Evolutionary conservation across 176 grass and related monocot genomes (phyloP).

Genomic region (Chrysopogon serrulatus): DNA sequence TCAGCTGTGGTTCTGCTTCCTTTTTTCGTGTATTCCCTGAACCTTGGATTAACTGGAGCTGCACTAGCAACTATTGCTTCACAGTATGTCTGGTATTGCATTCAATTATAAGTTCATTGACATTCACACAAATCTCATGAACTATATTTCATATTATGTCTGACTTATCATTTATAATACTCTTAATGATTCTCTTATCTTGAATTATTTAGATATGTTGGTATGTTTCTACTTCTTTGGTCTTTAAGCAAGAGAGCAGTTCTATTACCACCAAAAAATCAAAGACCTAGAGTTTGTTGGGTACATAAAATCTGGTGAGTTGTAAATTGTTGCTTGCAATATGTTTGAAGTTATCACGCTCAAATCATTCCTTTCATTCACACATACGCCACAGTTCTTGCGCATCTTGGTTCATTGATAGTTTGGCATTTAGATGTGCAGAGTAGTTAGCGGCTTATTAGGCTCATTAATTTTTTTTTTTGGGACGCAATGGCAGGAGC

Average conservation of each 20-base stretch:
- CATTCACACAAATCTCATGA: background rate
- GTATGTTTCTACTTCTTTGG: slow-evolving; percentile 53
- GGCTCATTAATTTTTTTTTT: too few species aligned
- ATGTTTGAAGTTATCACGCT: background rate
- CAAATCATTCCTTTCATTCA: background rate
- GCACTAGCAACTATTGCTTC: slow-evolving; percentile 7
- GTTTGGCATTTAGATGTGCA: background rate
- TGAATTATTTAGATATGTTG: slow-evolving; percentile 26
- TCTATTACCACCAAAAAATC: slow-evolving; percentile 41
- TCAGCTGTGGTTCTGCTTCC: slow-evolving; percentile 13
- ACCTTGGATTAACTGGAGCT: slow-evolving; percentile 9
- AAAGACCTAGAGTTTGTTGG: slow-evolving; percentile 54
- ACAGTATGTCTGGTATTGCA: background rate
- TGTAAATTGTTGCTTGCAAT: background rate
- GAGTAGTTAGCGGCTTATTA: background rate
- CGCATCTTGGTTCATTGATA: background rate
- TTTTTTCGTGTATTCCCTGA: slow-evolving; percentile 3
- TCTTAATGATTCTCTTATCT: background rate
- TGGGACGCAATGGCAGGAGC: too few species aligned
- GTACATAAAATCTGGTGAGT: slow-evolving; percentile 64
- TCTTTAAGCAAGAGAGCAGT: slow-evolving; percentile 54
- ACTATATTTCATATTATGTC: background rate
- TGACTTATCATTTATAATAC: background rate
- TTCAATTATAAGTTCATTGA: background rate
- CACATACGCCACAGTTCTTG: background rate